A percentile compares a stretch with the other conserved stretches of the same genome.
phyloP scores from a whole-genome alignment of 176 grass and related monocot genomes.

The Eremochloa ophiuroides region DNA sequence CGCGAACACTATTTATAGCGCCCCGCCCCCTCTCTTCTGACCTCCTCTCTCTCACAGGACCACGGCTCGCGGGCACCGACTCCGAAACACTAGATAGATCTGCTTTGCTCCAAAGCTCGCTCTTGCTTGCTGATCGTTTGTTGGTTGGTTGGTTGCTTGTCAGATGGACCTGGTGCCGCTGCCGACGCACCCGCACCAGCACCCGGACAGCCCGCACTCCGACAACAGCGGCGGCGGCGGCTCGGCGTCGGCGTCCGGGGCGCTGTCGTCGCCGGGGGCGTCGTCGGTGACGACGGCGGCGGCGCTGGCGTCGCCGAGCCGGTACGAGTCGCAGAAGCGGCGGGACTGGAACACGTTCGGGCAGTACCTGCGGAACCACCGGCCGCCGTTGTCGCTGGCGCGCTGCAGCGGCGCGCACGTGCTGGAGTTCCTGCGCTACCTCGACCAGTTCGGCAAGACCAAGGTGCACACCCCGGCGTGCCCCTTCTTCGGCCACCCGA shows the following conservation, averaged over 20 bases:
- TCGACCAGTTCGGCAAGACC: constrained; percentile 97
- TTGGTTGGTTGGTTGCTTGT: not conserved
- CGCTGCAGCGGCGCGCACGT: constrained; percentile 94
- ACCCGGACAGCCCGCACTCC: constrained; percentile 68
- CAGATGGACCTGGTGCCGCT: constrained; percentile 74
- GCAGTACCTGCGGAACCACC: constrained; percentile 91
- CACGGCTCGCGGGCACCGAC: constrained; percentile 30
- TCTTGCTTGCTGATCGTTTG: not conserved
- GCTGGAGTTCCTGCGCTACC: constrained; percentile 90
- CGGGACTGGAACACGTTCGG: constrained; percentile 93
- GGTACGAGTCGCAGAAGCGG: constrained; percentile 30
- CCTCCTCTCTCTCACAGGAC: constrained; percentile 43
- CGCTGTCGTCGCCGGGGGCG: not conserved
- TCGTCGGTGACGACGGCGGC: not conserved
- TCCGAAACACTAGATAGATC: constrained; percentile 61
- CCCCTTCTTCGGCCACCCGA: constrained; percentile 91
- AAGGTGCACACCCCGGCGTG: constrained; percentile 74
- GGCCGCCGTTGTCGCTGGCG: constrained; percentile 68
- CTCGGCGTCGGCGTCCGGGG: not conserved
- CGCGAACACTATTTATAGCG: constrained; percentile 31
- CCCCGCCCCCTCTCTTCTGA: not conserved
- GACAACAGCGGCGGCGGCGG: constrained; percentile 28
- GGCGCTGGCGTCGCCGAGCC: constrained; percentile 36
- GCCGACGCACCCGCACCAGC: too few species aligned
- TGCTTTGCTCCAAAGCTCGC: not conserved